Conservation (phyloP, 163 green algal species). For the Chlorella variabilis region DNA sequence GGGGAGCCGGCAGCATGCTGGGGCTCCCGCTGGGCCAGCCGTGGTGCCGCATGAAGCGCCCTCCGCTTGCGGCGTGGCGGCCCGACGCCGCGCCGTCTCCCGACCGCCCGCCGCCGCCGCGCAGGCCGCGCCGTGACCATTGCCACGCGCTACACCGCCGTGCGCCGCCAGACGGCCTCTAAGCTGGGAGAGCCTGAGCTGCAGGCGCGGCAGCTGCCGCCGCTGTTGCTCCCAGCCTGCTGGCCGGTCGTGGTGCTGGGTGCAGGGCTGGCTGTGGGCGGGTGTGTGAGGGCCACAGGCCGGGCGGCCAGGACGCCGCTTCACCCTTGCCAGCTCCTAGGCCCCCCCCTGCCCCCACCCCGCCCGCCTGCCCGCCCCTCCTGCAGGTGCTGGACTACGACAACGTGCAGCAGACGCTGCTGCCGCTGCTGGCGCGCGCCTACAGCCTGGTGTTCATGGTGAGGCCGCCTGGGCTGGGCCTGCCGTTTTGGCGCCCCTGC, state of each 20-base stretch:
- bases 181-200: constrained; percentile 67
- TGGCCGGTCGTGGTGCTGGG: not conserved
- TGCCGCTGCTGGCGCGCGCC: constrained; percentile 83
- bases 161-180: constrained; percentile 84
- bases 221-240: not conserved
- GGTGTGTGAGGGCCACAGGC: not conserved
- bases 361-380: not conserved
- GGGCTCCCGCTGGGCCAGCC: too few relatives aligned
- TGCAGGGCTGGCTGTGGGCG: not conserved
- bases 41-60: too few relatives aligned
- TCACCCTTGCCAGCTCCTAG: not conserved
- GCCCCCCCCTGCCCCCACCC: not conserved
- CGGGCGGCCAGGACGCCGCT: not conserved
- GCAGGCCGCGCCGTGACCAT: constrained; percentile 59
- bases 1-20: too few relatives aligned
- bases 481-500: too few relatives aligned
- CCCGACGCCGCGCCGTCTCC: too few relatives aligned
- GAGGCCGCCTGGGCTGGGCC: too few relatives aligned
- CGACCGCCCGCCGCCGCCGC: not conserved
- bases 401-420: constrained; percentile 84
- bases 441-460: constrained; percentile 94
- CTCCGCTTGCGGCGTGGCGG: too few relatives aligned
- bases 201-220: constrained; percentile 47
- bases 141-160: constrained; percentile 78
- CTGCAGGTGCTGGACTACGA: constrained; percentile 97